Conservation (phyloP, 2,329 filamentous ascomycete genomes). For the Penicillium sp. region DNA sequence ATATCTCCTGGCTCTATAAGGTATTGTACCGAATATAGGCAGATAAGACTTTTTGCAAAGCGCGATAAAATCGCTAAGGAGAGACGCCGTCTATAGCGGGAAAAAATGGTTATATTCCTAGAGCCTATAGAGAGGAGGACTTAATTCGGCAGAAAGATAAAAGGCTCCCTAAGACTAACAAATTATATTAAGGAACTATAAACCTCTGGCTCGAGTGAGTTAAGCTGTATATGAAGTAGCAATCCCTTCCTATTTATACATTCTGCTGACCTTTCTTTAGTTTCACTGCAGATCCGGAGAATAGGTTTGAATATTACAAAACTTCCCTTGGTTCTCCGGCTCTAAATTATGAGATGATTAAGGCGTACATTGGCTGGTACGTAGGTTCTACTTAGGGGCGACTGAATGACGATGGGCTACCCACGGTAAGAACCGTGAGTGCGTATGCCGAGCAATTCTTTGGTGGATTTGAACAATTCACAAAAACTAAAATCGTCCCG, state of each 20-base stretch:
- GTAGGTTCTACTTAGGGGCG: background rate
- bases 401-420: no score
- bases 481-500: background rate
- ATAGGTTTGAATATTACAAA: background rate
- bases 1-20: no score
- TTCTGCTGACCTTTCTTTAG: background rate
- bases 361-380: background rate
- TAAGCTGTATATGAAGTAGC: background rate
- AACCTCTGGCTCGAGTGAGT: slow-evolving; percentile 5
- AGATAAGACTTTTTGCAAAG: background rate
- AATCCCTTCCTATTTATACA: background rate
- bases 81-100: background rate
- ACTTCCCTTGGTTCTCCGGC: background rate
- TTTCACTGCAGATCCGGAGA: background rate
- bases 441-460: no score
- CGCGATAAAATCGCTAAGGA: slow-evolving; percentile 1
- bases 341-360: background rate
- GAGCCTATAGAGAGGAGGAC: slow-evolving; percentile 1
- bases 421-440: no score
- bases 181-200: background rate
- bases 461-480: background rate
- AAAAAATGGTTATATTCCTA: slow-evolving; percentile 3
- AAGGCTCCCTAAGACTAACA: slow-evolving; percentile 1
- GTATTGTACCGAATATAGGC: background rate
- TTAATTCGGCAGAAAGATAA: slow-evolving; percentile 6